A percentile compares a stretch with the other conserved stretches of the same genome.
phyloP scores from a whole-genome alignment of 2,329 filamentous ascomycete genomes.

The Erysiphe pulchra region DNA sequence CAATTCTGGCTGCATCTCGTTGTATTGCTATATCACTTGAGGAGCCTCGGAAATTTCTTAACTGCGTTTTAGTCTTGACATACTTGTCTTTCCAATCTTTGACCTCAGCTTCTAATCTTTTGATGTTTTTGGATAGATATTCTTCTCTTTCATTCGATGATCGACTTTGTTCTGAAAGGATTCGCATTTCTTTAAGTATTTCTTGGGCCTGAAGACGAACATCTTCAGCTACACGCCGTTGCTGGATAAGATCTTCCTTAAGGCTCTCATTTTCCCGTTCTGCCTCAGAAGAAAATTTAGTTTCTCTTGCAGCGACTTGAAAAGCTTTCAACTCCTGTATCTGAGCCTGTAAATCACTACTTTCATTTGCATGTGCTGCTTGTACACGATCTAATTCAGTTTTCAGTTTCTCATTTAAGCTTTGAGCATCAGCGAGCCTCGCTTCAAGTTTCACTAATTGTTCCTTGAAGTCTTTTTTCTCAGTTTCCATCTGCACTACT shows the following conservation, averaged over 20 bases:
- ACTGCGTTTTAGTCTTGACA: slow-evolving; percentile 63
- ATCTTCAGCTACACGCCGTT: slow-evolving; percentile 64
- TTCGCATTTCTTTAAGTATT: slow-evolving; percentile 73
- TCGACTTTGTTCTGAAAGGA: slow-evolving; percentile 56
- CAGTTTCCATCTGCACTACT: slow-evolving; percentile 24
- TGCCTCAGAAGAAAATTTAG: slow-evolving; percentile 21
- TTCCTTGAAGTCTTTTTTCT: slow-evolving; percentile 47
- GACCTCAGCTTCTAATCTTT: slow-evolving; percentile 56
- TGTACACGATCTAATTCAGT: slow-evolving; percentile 53
- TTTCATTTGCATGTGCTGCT: slow-evolving; percentile 36
- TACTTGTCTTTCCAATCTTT: slow-evolving; percentile 82
- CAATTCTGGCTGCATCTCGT: slow-evolving; percentile 40
- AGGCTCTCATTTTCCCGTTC: slow-evolving; percentile 43
- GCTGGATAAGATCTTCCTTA: slow-evolving; percentile 37
- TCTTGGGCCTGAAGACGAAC: slow-evolving; percentile 62
- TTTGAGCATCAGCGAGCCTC: slow-evolving; percentile 48
- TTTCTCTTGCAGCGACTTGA: slow-evolving; percentile 9
- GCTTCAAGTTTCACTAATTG: slow-evolving; percentile 41
- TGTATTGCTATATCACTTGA: slow-evolving; percentile 48
- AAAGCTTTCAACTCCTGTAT: slow-evolving; percentile 26
- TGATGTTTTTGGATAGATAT: slow-evolving; percentile 47
- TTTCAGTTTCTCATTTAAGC: slow-evolving; percentile 54
- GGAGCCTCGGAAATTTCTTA: slow-evolving; percentile 55
- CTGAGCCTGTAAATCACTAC: slow-evolving; percentile 35
- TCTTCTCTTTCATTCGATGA: slow-evolving; percentile 62